Base-by-base conservation (phyloP, 2,329 filamentous ascomycete species). In the Lachnellula suecica region DNA sequence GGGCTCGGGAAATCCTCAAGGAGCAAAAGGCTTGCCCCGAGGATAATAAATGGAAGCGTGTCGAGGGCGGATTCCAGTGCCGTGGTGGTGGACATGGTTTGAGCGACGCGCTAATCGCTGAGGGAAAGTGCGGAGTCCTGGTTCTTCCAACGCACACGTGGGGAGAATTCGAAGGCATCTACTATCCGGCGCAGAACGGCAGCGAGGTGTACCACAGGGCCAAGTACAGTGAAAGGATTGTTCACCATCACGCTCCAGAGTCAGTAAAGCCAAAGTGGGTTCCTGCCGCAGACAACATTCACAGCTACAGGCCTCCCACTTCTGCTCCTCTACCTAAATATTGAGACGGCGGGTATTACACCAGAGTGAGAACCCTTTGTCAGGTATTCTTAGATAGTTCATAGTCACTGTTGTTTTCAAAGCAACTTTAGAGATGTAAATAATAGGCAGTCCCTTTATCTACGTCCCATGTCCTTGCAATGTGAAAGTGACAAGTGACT, bases 41-140 rank as follows among this genome's bases (percentile, higher is more conserved):
- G 19, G 84, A 84, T 0, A 88, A 41, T 59, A 49, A 52, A 0
- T 89, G 85, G 85, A 79, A 85, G 20, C 79, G 77, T 59, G 76
- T 83, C 60, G 41, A 4, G 0, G 63, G 60, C 1, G 85, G 85
- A 0, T 89, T 80, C 64, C 67, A 82, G 7, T 89, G 85, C 66
- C 74, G 73, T 0, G 85, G 79, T 0, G 85, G 85, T 0, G 64
- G 63, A 2, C 85, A 88, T 68, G 85, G 64, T 52, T 65, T 83
- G 20, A 63, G 63, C 3, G 69, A 81, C 60, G 63, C 43, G 34
- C 49, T 66, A 29, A 49, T 72, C 42, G 61, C 23, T 7, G 52
- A 54, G 48, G 52, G 52, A 4, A 51, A 48, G 19, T 37, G 44
- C 4, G 52, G 47, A 11, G 17, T 50, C 11, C 11, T 35, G 20